Evolutionary conservation across 1,284 basidiomycete genomes (phyloP), one percentile per base, ranked within the genome.

Genomic region (Anthracocystis walkeri): DNA sequence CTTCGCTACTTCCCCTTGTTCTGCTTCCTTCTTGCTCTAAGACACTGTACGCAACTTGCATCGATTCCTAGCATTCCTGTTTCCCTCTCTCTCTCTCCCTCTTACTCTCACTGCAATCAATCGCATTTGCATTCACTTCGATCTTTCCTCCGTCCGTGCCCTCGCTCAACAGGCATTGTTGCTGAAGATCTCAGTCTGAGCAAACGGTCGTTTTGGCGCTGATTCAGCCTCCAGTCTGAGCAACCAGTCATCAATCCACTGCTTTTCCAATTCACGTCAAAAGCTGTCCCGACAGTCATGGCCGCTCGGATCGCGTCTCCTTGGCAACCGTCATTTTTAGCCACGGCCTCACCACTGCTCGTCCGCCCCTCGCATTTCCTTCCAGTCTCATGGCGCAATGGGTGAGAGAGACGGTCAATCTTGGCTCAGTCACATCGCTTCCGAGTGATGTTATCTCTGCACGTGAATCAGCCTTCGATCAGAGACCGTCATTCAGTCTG

Each of bases 191-290:
- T 20, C 8, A 11, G 29, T 20, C n/a, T 49, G 48, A 0, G 46
- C 3, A 11, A 7, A 14, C 41, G 27, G 20, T 45, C 25, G 42
- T 18, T 12, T 18, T n/a, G 27, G 27, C 8, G 48, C 48, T 49
- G 48, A 49, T 8, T 49, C 48, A 49, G 48, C 48, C 18, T 31
- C 48, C 48, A 49, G 27, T 49, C 48, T 20, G 29, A 12, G 18
- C 29, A 31, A 33, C 27, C 18, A 20, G 18, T 49, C 14, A 31
- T 31, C 18, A n/a, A 46, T 20, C 25, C 29, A 27, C 20, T 10
- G 29, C 48, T 27, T 2, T 29, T 31, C 25, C 31, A 7, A 20
- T 33, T 6, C 29, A n/a, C 27, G 48, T 20, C 48, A 23, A 27
- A 49, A 49, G 29, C 27, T 49, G 48, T n/a, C n/a, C 31, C 48